phyloP scores from a whole-genome alignment of 1,284 basidiomycete species.

The Veloporphyrellus conicus region DNA sequence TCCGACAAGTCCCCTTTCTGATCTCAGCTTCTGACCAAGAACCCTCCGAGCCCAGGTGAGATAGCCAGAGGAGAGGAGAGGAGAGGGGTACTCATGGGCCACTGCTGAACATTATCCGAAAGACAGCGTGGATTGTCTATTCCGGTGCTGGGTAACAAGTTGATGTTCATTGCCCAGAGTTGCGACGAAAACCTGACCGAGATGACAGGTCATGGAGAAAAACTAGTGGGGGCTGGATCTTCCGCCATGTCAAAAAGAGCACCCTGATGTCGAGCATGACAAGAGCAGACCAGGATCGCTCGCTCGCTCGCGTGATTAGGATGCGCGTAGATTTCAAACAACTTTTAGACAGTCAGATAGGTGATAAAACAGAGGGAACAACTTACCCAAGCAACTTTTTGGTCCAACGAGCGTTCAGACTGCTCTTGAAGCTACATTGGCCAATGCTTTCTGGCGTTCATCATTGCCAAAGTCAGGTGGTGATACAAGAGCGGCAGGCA shows the following conservation, averaged over 20 bases:
- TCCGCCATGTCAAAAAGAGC: conserved; percentile 51
- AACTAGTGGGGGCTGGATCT: conserved; percentile 43
- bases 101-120: conserved; percentile 50
- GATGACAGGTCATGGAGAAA: conserved; percentile 41
- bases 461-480: conserved; percentile 49
- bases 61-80: conserved; percentile 60
- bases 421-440: conserved; percentile 66
- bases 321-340: conserved; percentile 70
- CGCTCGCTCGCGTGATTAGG: conserved; percentile 50
- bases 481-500: conserved; percentile 60
- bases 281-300: conserved; percentile 52
- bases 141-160: neutral
- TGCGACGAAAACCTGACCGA: conserved; percentile 27
- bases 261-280: conserved; percentile 57
- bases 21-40: conserved; percentile 60
- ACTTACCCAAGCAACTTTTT: conserved; percentile 70
- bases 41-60: conserved; percentile 53
- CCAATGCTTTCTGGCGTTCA: conserved; percentile 56
- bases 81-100: conserved; percentile 50
- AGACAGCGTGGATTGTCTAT: conserved; percentile 24
- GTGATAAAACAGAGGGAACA: conserved; percentile 3
- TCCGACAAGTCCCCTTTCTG: conserved; percentile 64
- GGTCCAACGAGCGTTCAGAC: conserved; percentile 63
- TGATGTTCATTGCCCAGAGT: conserved; percentile 9
- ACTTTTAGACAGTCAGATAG: conserved; percentile 35